A percentile compares a stretch with the other conserved stretches of the same genome.
These are phyloP conservation scores for Plasmodium gallinaceum DNA, from an alignment of 169 alveolate genomes.

Conservation along the genomic window DNA sequence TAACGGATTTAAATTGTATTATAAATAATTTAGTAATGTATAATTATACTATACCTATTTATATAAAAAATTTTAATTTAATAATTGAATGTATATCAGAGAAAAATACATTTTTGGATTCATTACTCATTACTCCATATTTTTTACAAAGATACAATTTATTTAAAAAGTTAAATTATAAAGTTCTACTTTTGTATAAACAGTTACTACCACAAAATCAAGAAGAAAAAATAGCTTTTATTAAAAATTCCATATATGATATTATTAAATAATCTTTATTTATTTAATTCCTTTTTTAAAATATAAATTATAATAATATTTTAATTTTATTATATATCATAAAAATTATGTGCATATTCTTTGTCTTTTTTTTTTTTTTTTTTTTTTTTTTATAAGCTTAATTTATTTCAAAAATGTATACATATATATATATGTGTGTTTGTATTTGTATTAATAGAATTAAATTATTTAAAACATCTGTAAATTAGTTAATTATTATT, in stretches of 20 bases:
- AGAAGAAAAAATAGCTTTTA: conserved; percentile 38
- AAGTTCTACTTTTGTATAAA: conserved; percentile 50
- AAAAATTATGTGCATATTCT: neutral
- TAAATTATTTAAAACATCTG: no score
- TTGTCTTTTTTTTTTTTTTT: conserved; percentile 3
- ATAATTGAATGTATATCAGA: conserved; percentile 67
- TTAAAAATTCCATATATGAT: conserved; percentile 51
- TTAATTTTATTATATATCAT: neutral
- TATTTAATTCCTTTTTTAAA: neutral
- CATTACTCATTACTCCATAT: conserved; percentile 49
- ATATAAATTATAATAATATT: neutral
- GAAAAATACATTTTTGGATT: conserved; percentile 40
- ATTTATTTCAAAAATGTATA: neutral
- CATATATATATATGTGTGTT: no score
- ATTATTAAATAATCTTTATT: conserved; percentile 24
- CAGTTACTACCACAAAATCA: conserved; percentile 23
- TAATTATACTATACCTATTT: conserved; percentile 64
- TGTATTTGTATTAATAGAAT: no score
- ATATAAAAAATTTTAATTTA: conserved; percentile 44
- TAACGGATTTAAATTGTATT: conserved; percentile 44
- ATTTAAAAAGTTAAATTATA: conserved; percentile 57
- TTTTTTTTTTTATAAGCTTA: neutral
- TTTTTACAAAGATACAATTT: conserved; percentile 62
- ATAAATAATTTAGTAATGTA: conserved; percentile 17
- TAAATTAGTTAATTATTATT: no score